Evolutionary conservation across 2,329 filamentous ascomycete genomes (phyloP).

Genomic region (Calonectria leucothoes): DNA sequence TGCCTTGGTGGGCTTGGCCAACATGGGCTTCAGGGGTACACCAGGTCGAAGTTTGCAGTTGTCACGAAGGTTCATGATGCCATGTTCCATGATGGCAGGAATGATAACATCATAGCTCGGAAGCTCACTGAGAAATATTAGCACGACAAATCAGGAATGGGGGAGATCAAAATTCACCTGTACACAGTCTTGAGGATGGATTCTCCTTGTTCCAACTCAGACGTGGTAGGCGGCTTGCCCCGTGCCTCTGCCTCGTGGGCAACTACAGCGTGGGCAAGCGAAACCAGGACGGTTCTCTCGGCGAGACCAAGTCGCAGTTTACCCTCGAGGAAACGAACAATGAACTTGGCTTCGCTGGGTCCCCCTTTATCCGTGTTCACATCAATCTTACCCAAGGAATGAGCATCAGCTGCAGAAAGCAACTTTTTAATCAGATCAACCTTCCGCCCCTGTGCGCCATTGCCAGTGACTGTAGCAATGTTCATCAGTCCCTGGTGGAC

Average conservation of each 20-base stretch:
- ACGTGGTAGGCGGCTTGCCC: constrained; percentile 76
- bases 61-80: constrained; percentile 84
- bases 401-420: constrained; percentile 87
- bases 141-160: constrained; percentile 13
- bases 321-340: constrained; percentile 92
- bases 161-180: constrained; percentile 64
- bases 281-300: constrained; percentile 91
- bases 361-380: constrained; percentile 94
- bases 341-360: constrained; percentile 92
- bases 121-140: constrained; percentile 76
- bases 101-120: constrained; percentile 97
- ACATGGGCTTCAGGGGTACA: constrained; percentile 96
- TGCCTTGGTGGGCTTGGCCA: constrained; percentile 97
- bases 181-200: constrained; percentile 90
- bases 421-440: constrained; percentile 97
- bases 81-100: constrained; percentile 87
- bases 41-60: constrained; percentile 93
- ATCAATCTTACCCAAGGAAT: constrained; percentile 81
- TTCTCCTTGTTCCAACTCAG: constrained; percentile 86
- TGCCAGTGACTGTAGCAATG: constrained; percentile 88
- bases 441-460: constrained; percentile 90
- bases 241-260: constrained; percentile 82
- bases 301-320: constrained; percentile 93
- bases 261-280: constrained; percentile 88
- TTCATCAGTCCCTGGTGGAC: constrained; percentile 90